A percentile compares a stretch with the other conserved stretches of the same genome.
Conservation (phyloP, 1,284 basidiomycete genomes). For the Nidula niveotomentosa region DNA sequence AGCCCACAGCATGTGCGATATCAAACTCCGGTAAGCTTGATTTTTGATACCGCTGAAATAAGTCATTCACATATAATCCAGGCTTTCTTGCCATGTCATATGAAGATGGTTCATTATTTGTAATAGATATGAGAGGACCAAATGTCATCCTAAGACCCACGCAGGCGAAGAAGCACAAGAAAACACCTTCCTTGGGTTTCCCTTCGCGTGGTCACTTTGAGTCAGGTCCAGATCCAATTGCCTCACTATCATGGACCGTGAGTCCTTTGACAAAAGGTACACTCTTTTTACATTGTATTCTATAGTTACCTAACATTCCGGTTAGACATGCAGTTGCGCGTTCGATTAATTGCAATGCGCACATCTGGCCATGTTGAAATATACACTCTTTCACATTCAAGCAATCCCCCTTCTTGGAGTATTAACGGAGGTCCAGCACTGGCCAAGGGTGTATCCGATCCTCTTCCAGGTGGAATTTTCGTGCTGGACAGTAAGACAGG, state of each 20-base stretch:
- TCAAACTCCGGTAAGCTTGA: slow-evolving; percentile 64
- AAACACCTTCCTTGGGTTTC: slow-evolving; percentile 28
- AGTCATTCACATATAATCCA: slow-evolving; percentile 20
- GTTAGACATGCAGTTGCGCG: slow-evolving; percentile 22
- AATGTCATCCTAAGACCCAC: slow-evolving; percentile 47
- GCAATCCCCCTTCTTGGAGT: slow-evolving; percentile 42
- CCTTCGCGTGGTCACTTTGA: slow-evolving; percentile 21
- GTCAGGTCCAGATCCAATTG: slow-evolving; percentile 39
- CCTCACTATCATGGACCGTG: slow-evolving; percentile 67
- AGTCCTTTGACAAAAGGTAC: slow-evolving; percentile 52
- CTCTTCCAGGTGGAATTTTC: slow-evolving; percentile 52
- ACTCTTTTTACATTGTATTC: neutral
- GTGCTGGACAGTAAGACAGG: slow-evolving; percentile 66
- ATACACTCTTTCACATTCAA: slow-evolving; percentile 48
- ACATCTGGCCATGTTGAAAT: slow-evolving; percentile 61
- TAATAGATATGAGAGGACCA: slow-evolving; percentile 76
- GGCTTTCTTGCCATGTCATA: slow-evolving; percentile 79
- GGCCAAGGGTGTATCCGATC: slow-evolving; percentile 48
- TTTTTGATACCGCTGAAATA: neutral
- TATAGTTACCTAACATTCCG: slow-evolving; percentile 17
- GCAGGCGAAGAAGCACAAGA: slow-evolving; percentile 23
- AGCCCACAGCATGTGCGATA: slow-evolving; percentile 54
- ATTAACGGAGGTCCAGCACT: slow-evolving; percentile 33
- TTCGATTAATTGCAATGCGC: slow-evolving; percentile 65
- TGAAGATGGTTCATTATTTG: slow-evolving; percentile 52